phyloP scores from a whole-genome alignment of 78 protist species.

The Pigoraptor vietnamica region DNA sequence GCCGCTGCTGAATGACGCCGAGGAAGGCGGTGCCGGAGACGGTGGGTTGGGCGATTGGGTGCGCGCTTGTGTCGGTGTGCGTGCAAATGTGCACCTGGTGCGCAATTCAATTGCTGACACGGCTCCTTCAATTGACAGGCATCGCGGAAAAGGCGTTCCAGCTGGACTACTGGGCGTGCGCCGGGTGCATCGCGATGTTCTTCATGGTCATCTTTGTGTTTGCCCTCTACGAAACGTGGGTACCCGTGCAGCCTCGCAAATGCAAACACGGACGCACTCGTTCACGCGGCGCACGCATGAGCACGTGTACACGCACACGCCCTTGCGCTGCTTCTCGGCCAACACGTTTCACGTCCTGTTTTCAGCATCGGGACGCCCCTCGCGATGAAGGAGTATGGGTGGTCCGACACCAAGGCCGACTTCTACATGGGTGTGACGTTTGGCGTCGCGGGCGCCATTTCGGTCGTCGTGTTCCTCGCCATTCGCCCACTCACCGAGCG shows the following conservation, averaged over 20 bases:
- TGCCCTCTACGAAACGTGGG: background rate
- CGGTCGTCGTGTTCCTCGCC: background rate
- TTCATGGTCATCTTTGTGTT: background rate
- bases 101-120: too few species aligned
- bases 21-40: too few species aligned
- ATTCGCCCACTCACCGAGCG: background rate
- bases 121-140: too few species aligned
- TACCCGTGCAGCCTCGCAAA: background rate
- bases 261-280: too few species aligned
- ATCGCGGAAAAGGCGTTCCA: too few species aligned
- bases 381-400: background rate
- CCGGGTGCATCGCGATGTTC: background rate
- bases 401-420: background rate
- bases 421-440: background rate
- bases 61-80: too few species aligned
- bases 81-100: too few species aligned
- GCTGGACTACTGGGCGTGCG: background rate
- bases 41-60: too few species aligned
- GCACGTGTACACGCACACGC: too few species aligned
- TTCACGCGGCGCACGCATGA: too few species aligned
- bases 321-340: background rate
- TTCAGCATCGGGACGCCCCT: constrained; percentile 4
- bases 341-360: too few species aligned
- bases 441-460: background rate
- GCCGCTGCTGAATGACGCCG: too few species aligned